phyloP scores from a whole-genome alignment of 164 flowering plant species.

The Sextonia rubra region DNA sequence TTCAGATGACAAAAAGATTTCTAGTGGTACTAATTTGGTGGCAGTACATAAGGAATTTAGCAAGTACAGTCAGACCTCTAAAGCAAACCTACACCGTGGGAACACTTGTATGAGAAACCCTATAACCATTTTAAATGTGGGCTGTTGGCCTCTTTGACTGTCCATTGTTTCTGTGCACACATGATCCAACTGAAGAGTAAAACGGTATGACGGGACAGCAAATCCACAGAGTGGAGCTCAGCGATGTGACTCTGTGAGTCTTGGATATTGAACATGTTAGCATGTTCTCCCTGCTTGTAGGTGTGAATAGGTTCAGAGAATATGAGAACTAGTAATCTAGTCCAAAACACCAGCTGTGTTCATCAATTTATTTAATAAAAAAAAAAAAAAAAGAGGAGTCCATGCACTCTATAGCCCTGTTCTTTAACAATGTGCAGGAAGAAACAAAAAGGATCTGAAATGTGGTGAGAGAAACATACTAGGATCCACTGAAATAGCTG shows the following conservation, averaged over 20 bases:
- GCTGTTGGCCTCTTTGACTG: neutral
- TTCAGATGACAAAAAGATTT: neutral
- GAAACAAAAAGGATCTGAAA: neutral
- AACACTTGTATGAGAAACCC: too few species aligned
- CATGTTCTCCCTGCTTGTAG: neutral
- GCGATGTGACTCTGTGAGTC: neutral
- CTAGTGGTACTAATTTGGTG: neutral
- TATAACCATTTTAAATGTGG: neutral
- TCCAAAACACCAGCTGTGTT: neutral
- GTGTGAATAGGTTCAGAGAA: neutral
- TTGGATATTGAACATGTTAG: neutral
- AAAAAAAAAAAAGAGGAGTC: neutral
- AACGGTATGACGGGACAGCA: neutral
- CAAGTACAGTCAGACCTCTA: neutral
- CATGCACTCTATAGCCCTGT: neutral
- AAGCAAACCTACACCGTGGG: neutral
- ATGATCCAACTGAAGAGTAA: neutral
- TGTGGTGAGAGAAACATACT: neutral
- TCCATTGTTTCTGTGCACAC: neutral
- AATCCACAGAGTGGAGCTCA: neutral
- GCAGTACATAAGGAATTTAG: neutral
- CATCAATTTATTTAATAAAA: too few species aligned
- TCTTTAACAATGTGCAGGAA: too few species aligned
- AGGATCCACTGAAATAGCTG: constrained; percentile 12
- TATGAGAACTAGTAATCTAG: neutral